Conservation (phyloP, 805 yeast genomes). For the Saccharomycopsis fodiens region DNA sequence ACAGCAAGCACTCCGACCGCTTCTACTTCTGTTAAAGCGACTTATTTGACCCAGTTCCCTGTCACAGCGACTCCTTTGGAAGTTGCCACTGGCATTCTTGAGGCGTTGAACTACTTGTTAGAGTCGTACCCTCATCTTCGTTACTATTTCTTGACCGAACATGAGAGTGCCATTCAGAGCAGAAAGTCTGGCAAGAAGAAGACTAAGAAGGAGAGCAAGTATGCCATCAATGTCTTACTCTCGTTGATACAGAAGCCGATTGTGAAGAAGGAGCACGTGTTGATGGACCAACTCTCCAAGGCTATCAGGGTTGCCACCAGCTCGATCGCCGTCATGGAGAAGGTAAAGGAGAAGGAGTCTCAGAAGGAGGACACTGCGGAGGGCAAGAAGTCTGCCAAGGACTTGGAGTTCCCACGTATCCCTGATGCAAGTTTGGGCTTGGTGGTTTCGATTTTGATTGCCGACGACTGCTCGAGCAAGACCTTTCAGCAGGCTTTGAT, state of each 20-base stretch:
- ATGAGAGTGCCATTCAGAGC: constrained; percentile 39
- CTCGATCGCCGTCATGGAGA: constrained; percentile 52
- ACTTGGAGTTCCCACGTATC: constrained; percentile 49
- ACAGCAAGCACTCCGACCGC: constrained; percentile 12
- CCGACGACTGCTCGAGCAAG: constrained; percentile 78
- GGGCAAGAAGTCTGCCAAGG: constrained; percentile 12
- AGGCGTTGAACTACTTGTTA: constrained; percentile 62
- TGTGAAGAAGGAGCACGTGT: constrained; percentile 63
- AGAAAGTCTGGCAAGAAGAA: constrained; percentile 29
- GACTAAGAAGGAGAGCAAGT: constrained; percentile 41
- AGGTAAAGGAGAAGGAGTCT: constrained; percentile 27
- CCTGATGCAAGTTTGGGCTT: constrained; percentile 54
- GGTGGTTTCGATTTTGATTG: constrained; percentile 58
- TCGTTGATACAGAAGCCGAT: constrained; percentile 52
- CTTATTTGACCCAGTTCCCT: constrained; percentile 34
- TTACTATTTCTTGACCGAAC: constrained; percentile 72
- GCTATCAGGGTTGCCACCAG: constrained; percentile 71
- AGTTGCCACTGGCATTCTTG: constrained; percentile 73
- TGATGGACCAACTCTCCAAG: constrained; percentile 71
- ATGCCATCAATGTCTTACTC: constrained; percentile 67
- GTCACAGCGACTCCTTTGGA: constrained; percentile 56
- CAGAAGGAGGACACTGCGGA: background rate
- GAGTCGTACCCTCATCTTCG: constrained; percentile 62
- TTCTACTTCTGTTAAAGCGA: background rate
- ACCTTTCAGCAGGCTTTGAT: constrained; percentile 80